phyloP scores from a whole-genome alignment of 768 basidiomycete genomes.

The Punctularia strigosozonata region DNA sequence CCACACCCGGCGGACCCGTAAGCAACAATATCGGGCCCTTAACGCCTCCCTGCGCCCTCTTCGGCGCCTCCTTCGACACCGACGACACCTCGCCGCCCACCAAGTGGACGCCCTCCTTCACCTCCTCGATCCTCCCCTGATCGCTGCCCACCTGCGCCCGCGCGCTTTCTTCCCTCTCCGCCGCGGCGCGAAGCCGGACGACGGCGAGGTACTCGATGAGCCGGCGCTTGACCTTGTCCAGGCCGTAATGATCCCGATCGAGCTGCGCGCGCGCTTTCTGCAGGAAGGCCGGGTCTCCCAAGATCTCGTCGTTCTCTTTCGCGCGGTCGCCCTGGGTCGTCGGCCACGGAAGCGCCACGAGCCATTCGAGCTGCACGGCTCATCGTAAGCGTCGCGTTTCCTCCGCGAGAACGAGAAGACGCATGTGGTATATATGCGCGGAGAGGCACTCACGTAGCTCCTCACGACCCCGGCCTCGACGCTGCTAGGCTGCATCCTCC shows the following conservation, averaged over 20 bases:
- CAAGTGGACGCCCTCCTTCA: no score
- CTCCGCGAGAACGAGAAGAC: not conserved
- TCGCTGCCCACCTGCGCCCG: not conserved
- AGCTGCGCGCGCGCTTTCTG: conserved; percentile 64
- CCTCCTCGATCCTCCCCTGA: not conserved
- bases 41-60: conserved; percentile 26
- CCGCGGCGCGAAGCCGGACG: conserved; percentile 55
- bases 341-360: conserved; percentile 79
- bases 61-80: not conserved
- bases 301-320: conserved; percentile 16
- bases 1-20: conserved; percentile 63
- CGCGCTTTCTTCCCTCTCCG: no score
- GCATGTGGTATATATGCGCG: conserved; percentile 1
- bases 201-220: conserved; percentile 89
- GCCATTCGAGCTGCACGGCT: conserved; percentile 71
- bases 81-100: no score
- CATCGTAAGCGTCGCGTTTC: not conserved
- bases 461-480: conserved; percentile 87
- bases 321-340: conserved; percentile 23
- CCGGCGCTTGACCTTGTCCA: conserved; percentile 87
- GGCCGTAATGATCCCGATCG: conserved; percentile 84
- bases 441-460: conserved; percentile 47
- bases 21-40: conserved; percentile 56
- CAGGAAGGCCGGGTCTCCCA: conserved; percentile 51
- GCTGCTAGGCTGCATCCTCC: conserved; percentile 80